These are phyloP conservation scores for Scheffersomyces stipitis DNA, from an alignment of 805 yeast species.

Conservation along the genomic window DNA sequence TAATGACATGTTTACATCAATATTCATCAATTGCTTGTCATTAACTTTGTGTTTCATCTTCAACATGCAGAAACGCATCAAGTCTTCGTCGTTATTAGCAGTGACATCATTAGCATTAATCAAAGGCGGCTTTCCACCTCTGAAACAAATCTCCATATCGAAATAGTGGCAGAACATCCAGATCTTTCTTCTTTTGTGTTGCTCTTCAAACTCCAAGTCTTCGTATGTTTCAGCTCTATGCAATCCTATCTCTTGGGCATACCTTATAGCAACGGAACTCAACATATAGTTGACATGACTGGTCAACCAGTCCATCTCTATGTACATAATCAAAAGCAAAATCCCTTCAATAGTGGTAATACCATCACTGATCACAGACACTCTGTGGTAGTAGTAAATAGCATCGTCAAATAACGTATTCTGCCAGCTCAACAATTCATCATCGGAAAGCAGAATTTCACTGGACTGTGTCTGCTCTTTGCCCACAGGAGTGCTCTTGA, in stretches of 20 bases:
- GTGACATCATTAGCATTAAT: constrained; percentile 33
- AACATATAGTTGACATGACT: constrained; percentile 30
- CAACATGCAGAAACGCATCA: neutral
- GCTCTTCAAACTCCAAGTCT: constrained; percentile 20
- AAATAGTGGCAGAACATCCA: constrained; percentile 40
- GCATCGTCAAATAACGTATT: constrained; percentile 16
- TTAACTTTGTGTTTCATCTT: neutral
- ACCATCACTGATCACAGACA: constrained; percentile 25
- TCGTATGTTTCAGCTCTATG: constrained; percentile 34
- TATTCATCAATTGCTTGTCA: neutral
- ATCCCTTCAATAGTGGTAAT: constrained; percentile 20
- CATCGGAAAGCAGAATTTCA: constrained; percentile 2
- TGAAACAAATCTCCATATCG: constrained; percentile 39
- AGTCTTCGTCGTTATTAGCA: constrained; percentile 22
- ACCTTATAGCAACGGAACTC: constrained; percentile 34
- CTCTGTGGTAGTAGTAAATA: constrained; percentile 21
- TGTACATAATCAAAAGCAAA: constrained; percentile 15
- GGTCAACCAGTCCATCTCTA: constrained; percentile 32
- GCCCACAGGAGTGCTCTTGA: neutral
- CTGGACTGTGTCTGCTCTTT: constrained; percentile 1
- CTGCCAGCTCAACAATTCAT: constrained; percentile 19
- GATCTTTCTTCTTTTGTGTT: constrained; percentile 21
- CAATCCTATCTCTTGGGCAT: constrained; percentile 42
- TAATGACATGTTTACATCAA: neutral
- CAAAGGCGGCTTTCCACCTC: constrained; percentile 41